Evolutionary conservation across 371 early-diverging fungal species (phyloP).

Genomic region (Mucor racemosus): DNA sequence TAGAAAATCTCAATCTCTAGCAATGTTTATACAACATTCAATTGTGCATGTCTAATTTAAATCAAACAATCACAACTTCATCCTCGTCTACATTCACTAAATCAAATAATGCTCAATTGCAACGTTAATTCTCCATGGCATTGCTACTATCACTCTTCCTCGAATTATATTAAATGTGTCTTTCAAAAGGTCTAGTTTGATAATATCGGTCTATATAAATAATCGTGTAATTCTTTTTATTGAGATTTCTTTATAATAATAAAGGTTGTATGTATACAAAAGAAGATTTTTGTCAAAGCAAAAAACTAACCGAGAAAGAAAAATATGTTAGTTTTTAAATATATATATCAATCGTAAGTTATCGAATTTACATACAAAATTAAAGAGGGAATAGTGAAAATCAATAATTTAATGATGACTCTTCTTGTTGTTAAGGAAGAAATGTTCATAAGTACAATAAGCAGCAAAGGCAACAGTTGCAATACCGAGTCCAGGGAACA

Average conservation of each 20-base stretch:
- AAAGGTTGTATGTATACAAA: slow-evolving; percentile 1
- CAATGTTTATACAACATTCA: too few species aligned
- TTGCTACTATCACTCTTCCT: too few species aligned
- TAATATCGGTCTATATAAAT: slow-evolving; percentile 5
- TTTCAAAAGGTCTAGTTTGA: not conserved
- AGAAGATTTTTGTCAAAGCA: not conserved
- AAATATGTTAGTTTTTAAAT: not conserved
- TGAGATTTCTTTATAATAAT: not conserved
- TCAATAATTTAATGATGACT: slow-evolving; percentile 44
- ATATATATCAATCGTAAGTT: too few species aligned
- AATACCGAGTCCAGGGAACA: slow-evolving; percentile 87
- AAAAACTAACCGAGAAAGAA: not conserved
- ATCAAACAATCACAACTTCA: too few species aligned
- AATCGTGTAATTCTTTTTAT: slow-evolving; percentile 7
- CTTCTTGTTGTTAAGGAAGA: slow-evolving; percentile 51
- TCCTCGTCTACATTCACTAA: too few species aligned
- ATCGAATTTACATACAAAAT: not conserved
- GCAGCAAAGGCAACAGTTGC: slow-evolving; percentile 81
- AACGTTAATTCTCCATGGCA: too few species aligned
- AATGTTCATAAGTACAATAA: slow-evolving; percentile 80
- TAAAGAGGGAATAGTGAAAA: not conserved
- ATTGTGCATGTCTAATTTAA: too few species aligned
- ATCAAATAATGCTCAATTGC: too few species aligned
- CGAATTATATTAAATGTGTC: too few species aligned
- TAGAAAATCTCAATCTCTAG: too few species aligned